Evolutionary conservation across 192 early-diverging fungal genomes (phyloP).

Genomic region (Gaertneriomyces sp.): DNA sequence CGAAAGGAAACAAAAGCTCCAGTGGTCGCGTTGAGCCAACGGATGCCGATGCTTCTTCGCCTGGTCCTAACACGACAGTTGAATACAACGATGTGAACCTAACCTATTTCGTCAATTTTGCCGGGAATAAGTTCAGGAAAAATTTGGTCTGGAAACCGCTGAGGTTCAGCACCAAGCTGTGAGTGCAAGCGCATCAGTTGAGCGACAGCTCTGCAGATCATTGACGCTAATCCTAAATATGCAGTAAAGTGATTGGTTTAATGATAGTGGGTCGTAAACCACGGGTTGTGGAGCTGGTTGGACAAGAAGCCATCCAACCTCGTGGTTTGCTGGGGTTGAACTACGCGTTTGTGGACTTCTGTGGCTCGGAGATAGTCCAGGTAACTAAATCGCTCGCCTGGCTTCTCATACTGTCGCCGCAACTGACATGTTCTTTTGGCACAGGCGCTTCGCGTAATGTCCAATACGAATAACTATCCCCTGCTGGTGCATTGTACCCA

Average conservation of each 20-base stretch:
- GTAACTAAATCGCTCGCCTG: too few species aligned
- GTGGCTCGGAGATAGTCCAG: constrained; percentile 34
- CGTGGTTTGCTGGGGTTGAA: constrained; percentile 45
- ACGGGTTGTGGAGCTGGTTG: constrained; percentile 27
- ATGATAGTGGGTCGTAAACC: constrained; percentile 27
- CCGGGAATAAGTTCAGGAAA: constrained; percentile 29
- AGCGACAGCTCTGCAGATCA: not conserved
- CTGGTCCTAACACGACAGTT: too few species aligned
- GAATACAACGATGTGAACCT: not conserved
- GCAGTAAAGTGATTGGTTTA: constrained; percentile 31
- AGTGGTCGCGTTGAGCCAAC: too few species aligned
- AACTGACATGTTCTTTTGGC: not conserved
- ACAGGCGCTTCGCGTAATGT: constrained; percentile 29
- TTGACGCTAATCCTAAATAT: not conserved
- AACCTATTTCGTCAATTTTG: constrained; percentile 35
- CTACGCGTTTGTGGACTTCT: constrained; percentile 35
- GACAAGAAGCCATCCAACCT: constrained; percentile 25
- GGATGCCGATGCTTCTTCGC: too few species aligned
- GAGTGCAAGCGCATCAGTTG: not conserved
- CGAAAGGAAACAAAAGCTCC: too few species aligned
- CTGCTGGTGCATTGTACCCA: constrained; percentile 49
- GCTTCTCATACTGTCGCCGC: not conserved
- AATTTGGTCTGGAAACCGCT: constrained; percentile 32
- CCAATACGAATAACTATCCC: constrained; percentile 30
- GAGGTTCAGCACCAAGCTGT: constrained; percentile 17